Conservation (phyloP, 2,329 filamentous ascomycete species). For the Fusarium illudens region DNA sequence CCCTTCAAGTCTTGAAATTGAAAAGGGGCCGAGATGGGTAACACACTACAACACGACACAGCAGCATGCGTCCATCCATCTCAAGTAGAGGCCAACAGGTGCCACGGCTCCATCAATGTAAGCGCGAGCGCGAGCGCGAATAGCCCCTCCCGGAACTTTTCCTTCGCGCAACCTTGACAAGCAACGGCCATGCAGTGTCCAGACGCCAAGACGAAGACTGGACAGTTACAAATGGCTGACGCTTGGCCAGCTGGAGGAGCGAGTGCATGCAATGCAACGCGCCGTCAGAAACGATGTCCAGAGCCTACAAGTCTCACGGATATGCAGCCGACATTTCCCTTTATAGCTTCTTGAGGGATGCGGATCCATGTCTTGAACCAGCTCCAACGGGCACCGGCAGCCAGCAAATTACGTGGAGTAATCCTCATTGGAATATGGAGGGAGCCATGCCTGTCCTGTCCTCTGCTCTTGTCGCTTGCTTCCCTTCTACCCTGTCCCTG, state of each 20-base stretch:
- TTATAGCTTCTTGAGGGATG: conserved; percentile 15
- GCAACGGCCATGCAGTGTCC: conserved; percentile 2
- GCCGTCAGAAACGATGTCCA: not conserved
- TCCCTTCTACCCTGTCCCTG: not conserved
- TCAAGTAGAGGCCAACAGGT: conserved; percentile 1
- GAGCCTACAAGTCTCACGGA: not conserved
- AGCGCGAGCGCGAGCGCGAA: conserved; percentile 24
- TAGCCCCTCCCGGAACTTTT: not conserved
- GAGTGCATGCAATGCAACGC: conserved; percentile 9
- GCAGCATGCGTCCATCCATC: not conserved
- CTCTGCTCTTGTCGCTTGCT: not conserved
- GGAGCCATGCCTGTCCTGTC: too few species aligned
- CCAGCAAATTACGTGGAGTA: not conserved
- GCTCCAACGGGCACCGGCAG: not conserved
- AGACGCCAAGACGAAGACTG: conserved; percentile 12
- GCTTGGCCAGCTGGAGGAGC: not conserved
- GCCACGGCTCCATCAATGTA: conserved; percentile 15
- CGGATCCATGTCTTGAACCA: conserved; percentile 19
- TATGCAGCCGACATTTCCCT: conserved; percentile 8
- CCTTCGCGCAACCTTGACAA: not conserved
- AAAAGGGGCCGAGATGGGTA: conserved; percentile 20
- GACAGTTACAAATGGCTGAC: conserved; percentile 20
- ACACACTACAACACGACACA: not conserved
- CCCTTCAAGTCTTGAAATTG: conserved; percentile 8
- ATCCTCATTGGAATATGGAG: not conserved